These are phyloP conservation scores for Lophium mytilinum DNA, from an alignment of 495 filamentous ascomycete species.

Conservation along the genomic window DNA sequence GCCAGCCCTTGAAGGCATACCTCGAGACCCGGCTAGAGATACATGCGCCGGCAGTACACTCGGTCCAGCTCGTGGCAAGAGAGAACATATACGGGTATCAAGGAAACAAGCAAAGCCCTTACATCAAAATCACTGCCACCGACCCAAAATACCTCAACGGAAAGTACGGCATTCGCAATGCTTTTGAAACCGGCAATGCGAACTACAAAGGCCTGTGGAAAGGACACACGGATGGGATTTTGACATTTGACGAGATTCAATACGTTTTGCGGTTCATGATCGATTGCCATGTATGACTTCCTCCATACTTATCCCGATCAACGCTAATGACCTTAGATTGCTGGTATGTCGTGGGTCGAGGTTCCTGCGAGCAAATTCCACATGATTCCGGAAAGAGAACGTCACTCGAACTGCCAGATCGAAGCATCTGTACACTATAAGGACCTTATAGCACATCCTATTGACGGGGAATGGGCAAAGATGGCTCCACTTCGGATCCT, in stretches of 20 bases:
- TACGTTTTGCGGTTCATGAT: conserved; percentile 98
- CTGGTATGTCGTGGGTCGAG: conserved; percentile 97
- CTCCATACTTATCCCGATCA: conserved; percentile 11
- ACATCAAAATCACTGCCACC: conserved; percentile 83
- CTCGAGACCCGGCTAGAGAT: conserved; percentile 66
- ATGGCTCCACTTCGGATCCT: conserved; percentile 92
- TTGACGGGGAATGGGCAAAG: conserved; percentile 95
- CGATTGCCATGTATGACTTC: conserved; percentile 60
- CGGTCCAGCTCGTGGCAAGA: conserved; percentile 66
- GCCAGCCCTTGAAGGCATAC: conserved; percentile 62
- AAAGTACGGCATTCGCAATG: conserved; percentile 48
- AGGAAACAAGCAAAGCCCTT: conserved; percentile 84
- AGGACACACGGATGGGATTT: conserved; percentile 53
- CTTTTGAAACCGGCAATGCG: conserved; percentile 63
- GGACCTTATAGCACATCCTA: conserved; percentile 77
- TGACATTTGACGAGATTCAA: conserved; percentile 91
- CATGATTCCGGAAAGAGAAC: conserved; percentile 49
- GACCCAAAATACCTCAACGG: conserved; percentile 70
- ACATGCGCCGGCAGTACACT: conserved; percentile 56
- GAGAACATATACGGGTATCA: conserved; percentile 91
- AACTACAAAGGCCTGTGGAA: conserved; percentile 93
- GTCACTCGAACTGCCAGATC: conserved; percentile 89
- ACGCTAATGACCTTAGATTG: conserved; percentile 43
- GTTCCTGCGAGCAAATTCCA: conserved; percentile 65
- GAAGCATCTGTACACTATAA: conserved; percentile 76